Conservation (phyloP, 345 rosid species). For the Nasturtium officinale region DNA sequence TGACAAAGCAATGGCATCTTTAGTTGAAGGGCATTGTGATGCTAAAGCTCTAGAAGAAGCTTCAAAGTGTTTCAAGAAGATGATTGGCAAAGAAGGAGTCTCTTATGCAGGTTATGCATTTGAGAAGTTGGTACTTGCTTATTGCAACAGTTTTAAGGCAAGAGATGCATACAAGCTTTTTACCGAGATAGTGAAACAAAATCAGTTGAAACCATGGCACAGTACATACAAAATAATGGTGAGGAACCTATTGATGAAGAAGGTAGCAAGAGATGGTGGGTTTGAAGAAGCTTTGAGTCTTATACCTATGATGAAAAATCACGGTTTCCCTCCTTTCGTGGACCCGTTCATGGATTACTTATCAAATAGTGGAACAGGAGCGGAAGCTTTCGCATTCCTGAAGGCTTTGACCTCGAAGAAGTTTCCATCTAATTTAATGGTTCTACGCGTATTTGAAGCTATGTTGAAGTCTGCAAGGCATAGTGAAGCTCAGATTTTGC, state of each 20-base stretch:
- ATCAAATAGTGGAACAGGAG: constrained; percentile 66
- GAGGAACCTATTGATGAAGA: constrained; percentile 58
- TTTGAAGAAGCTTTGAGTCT: constrained; percentile 69
- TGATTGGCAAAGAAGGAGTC: constrained; percentile 61
- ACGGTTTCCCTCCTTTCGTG: constrained; percentile 75
- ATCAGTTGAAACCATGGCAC: constrained; percentile 64
- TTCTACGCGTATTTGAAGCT: constrained; percentile 62
- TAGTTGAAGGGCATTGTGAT: constrained; percentile 71
- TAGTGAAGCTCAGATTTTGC: constrained; percentile 69
- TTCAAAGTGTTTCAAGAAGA: constrained; percentile 54
- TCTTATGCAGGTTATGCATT: constrained; percentile 54
- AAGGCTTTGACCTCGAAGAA: constrained; percentile 65
- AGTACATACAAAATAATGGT: constrained; percentile 67
- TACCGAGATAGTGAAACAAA: constrained; percentile 43
- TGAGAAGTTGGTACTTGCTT: constrained; percentile 63
- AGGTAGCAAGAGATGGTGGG: constrained; percentile 63
- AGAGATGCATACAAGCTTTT: constrained; percentile 66
- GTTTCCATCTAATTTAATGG: constrained; percentile 75
- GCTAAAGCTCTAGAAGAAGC: constrained; percentile 76
- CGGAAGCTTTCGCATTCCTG: constrained; percentile 63
- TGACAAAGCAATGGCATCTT: constrained; percentile 59
- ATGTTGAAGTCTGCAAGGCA: constrained; percentile 66
- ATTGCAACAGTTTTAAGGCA: constrained; percentile 62
- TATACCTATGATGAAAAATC: constrained; percentile 65
- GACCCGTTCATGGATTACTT: constrained; percentile 68